phyloP scores from a whole-genome alignment of 257 asterid genomes.

The Handroanthus guayacan region DNA sequence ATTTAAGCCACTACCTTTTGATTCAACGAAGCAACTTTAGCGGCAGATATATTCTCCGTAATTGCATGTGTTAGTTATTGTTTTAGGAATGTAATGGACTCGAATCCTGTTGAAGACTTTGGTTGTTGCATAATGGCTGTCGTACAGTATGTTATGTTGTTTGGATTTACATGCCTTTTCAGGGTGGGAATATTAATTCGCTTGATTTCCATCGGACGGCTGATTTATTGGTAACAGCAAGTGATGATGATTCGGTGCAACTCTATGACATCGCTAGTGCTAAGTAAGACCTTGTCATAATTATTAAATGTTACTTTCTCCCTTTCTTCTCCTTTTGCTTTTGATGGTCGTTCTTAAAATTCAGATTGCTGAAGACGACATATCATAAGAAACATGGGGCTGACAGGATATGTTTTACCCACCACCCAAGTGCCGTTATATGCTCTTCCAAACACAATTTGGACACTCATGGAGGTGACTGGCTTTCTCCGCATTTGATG shows the following conservation, averaged over 20 bases:
- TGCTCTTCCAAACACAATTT: slow-evolving; percentile 77
- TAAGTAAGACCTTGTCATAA: slow-evolving; percentile 57
- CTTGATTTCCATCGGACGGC: slow-evolving; percentile 88
- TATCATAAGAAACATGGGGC: slow-evolving; percentile 93
- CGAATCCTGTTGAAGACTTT: background rate
- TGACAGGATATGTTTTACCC: slow-evolving; percentile 87
- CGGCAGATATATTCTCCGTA: background rate
- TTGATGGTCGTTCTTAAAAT: slow-evolving; percentile 34
- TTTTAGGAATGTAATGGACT: background rate
- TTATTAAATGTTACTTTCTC: background rate
- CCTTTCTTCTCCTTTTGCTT: background rate
- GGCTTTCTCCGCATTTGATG: slow-evolving; percentile 22
- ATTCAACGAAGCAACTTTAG: background rate
- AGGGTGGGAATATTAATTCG: slow-evolving; percentile 89
- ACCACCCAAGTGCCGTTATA: slow-evolving; percentile 87
- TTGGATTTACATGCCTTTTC: slow-evolving; percentile 25
- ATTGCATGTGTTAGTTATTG: background rate
- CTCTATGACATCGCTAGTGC: slow-evolving; percentile 79
- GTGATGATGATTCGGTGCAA: slow-evolving; percentile 92
- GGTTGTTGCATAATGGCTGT: background rate
- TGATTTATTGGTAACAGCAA: slow-evolving; percentile 82
- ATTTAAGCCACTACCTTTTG: background rate
- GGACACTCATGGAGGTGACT: slow-evolving; percentile 71
- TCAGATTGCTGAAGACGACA: slow-evolving; percentile 89
- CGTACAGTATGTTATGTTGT: background rate